A percentile compares a stretch with the other conserved stretches of the same genome.
phyloP scores from a whole-genome alignment of 2,329 filamentous ascomycete species.

The Aureobasidium mangrovei region DNA sequence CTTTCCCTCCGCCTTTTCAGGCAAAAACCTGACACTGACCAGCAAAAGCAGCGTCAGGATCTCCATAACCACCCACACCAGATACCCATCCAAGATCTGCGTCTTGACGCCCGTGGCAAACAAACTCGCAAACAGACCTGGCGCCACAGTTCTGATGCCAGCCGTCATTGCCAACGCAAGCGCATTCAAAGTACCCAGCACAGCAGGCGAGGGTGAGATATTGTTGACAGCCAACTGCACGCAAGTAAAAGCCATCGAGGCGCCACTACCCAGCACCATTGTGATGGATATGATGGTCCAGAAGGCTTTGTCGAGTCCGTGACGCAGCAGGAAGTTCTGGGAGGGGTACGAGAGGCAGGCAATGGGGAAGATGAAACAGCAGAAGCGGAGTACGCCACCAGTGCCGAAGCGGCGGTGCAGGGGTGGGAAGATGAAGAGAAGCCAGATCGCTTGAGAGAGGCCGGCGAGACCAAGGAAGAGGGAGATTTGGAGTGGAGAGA shows the following conservation, averaged over 20 bases:
- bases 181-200: conserved; percentile 64
- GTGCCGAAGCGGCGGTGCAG: conserved; percentile 60
- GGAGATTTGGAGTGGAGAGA: conserved; percentile 55
- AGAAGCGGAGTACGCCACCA: conserved; percentile 52
- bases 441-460: conserved; percentile 59
- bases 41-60: conserved; percentile 29
- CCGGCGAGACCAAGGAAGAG: conserved; percentile 57
- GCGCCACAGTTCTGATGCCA: conserved; percentile 56
- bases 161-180: conserved; percentile 54
- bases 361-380: conserved; percentile 51
- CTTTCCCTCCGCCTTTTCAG: conserved; percentile 26
- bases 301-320: conserved; percentile 41
- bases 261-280: conserved; percentile 50
- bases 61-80: conserved; percentile 54
- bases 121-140: conserved; percentile 56
- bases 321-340: conserved; percentile 48
- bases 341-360: conserved; percentile 51
- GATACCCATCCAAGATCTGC: conserved; percentile 54
- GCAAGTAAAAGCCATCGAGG: conserved; percentile 62
- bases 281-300: conserved; percentile 44
- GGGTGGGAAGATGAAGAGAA: conserved; percentile 59
- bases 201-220: conserved; percentile 53
- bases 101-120: conserved; percentile 58
- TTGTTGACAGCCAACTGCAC: conserved; percentile 69
- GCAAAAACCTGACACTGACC: conserved; percentile 29